These are phyloP conservation scores for Heteromeles arbutifolia DNA, from an alignment of 306 rosid genomes.

Conservation along the genomic window DNA sequence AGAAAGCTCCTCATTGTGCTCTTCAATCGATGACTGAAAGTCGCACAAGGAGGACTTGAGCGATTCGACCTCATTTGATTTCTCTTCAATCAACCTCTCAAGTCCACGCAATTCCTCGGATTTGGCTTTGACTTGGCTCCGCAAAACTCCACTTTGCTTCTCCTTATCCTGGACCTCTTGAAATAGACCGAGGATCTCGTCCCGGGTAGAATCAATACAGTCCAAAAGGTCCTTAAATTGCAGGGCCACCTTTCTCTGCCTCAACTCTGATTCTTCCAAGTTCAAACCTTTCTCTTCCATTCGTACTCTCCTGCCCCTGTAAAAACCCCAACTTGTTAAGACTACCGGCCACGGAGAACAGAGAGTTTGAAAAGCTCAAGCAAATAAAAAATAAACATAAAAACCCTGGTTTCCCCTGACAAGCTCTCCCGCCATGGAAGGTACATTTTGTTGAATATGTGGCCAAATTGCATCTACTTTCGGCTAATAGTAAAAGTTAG, in stretches of 20 bases:
- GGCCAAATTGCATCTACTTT: too few species aligned
- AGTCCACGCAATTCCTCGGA: background rate
- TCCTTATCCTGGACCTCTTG: background rate
- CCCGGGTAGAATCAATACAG: background rate
- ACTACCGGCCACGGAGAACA: background rate
- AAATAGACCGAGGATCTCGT: background rate
- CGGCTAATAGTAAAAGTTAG: too few species aligned
- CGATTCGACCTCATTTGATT: background rate
- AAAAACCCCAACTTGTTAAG: background rate
- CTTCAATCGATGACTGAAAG: background rate
- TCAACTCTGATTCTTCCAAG: background rate
- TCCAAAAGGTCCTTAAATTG: background rate
- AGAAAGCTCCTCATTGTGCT: background rate
- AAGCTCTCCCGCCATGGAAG: background rate
- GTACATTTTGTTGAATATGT: background rate
- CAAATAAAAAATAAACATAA: background rate
- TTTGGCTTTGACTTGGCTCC: background rate
- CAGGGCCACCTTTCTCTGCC: background rate
- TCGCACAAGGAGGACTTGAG: background rate
- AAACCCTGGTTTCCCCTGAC: background rate
- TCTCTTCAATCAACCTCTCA: conserved; percentile 1
- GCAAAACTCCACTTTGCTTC: background rate
- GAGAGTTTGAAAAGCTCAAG: background rate
- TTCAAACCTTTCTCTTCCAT: background rate
- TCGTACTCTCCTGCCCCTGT: background rate